Evolutionary conservation across 2,329 filamentous ascomycete species (phyloP).

Genomic region (Talaromyces sp.): DNA sequence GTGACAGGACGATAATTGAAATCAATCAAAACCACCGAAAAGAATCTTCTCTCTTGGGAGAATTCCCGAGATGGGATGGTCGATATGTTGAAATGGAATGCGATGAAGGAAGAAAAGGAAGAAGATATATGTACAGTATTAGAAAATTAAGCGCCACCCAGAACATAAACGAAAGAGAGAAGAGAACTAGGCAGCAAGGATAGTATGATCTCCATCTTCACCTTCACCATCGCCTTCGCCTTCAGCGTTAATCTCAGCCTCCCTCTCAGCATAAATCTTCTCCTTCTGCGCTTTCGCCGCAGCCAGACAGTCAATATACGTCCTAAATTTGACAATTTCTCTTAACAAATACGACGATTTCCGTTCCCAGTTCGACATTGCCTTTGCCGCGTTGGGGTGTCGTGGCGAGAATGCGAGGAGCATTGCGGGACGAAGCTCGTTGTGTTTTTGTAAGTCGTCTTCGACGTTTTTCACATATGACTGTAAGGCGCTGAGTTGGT

Average conservation of each 20-base stretch:
- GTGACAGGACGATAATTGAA: background rate
- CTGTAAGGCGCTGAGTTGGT: conserved; percentile 70
- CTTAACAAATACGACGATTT: conserved; percentile 87
- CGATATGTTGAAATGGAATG: background rate
- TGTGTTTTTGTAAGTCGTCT: conserved; percentile 78
- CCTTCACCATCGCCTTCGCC: background rate
- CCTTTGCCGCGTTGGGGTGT: conserved; percentile 71
- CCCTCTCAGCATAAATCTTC: conserved; percentile 55
- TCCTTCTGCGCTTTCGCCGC: conserved; percentile 65
- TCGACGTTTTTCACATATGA: conserved; percentile 82
- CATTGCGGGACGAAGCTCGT: conserved; percentile 81
- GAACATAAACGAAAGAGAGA: background rate
- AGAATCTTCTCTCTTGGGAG: background rate
- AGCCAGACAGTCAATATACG: conserved; percentile 81
- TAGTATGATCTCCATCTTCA: background rate
- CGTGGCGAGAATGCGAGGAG: conserved; percentile 82
- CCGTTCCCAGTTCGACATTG: conserved; percentile 95
- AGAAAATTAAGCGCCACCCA: background rate
- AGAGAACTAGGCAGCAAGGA: background rate
- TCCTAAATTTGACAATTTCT: conserved; percentile 95
- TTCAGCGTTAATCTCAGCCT: conserved; percentile 4
- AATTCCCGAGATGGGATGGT: background rate
- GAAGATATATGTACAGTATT: background rate
- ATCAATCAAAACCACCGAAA: background rate
- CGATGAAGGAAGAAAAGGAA: background rate